phyloP scores from a whole-genome alignment of 768 basidiomycete species.

The Rhodotorula babjevae region DNA sequence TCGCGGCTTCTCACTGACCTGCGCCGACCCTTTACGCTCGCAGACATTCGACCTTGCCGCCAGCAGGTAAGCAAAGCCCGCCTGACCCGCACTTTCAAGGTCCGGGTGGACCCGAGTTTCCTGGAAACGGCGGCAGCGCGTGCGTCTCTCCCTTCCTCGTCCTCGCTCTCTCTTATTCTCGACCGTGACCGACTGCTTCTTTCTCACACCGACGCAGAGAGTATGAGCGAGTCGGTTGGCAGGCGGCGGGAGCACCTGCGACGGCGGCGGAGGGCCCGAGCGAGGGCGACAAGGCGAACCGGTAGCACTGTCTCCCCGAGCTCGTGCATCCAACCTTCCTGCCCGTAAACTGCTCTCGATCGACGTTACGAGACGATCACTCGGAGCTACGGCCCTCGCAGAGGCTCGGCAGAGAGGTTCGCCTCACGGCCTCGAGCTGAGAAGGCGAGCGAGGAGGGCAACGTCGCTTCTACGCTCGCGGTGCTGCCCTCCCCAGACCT shows the following conservation, averaged over 20 bases:
- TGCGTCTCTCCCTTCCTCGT: neutral
- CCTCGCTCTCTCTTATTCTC: neutral
- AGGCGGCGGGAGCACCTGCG: neutral
- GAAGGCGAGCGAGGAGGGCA: too few relatives aligned
- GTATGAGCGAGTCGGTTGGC: neutral
- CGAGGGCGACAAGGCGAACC: too few relatives aligned
- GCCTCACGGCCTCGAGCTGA: too few relatives aligned
- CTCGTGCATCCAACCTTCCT: too few relatives aligned
- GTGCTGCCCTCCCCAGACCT: too few relatives aligned
- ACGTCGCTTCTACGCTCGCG: too few relatives aligned
- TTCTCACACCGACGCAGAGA: neutral
- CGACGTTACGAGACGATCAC: too few relatives aligned
- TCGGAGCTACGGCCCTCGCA: too few relatives aligned
- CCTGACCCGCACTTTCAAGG: neutral
- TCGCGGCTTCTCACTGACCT: neutral
- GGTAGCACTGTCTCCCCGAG: too few relatives aligned
- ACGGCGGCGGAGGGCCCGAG: neutral
- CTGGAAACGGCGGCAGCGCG: neutral
- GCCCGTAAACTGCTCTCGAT: too few relatives aligned
- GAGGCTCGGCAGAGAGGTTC: too few relatives aligned
- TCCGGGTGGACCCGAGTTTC: neutral
- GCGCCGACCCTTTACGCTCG: neutral
- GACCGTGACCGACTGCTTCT: too few relatives aligned
- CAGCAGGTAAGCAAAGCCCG: neutral
- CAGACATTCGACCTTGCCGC: neutral